Conservation (phyloP, 2,329 filamentous ascomycete genomes). For the Microdochium nivale region DNA sequence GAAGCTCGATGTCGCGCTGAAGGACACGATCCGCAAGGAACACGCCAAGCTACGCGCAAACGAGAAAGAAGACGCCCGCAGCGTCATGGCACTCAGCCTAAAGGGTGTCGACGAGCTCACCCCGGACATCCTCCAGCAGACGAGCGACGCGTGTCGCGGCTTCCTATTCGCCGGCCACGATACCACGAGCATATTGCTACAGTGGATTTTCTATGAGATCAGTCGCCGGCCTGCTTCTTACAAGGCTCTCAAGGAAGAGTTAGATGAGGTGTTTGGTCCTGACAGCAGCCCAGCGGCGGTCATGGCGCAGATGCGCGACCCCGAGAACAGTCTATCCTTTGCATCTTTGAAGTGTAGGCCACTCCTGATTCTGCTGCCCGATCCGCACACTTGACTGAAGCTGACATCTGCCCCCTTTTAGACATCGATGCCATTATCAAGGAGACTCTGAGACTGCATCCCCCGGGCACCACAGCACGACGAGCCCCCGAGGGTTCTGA, state of each 20-base stretch:
- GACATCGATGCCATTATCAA: conserved; percentile 8
- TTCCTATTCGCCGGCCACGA: conserved; percentile 13
- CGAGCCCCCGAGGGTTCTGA: conserved; percentile 5
- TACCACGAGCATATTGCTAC: conserved; percentile 6
- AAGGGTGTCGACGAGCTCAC: conserved; percentile 5
- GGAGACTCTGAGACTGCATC: conserved; percentile 7
- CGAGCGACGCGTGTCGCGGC: conserved; percentile 8
- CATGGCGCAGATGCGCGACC: conserved; percentile 1
- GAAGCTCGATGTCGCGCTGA: conserved; percentile 2
- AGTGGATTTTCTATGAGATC: conserved; percentile 10
- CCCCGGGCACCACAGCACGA: conserved; percentile 8
- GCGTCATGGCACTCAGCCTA: conserved; percentile 6
- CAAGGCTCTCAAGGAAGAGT: conserved; percentile 3
- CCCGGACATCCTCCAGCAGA: conserved; percentile 5
- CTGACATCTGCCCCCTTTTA: background rate
- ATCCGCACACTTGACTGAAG: background rate
- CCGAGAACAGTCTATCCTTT: conserved; percentile 3
- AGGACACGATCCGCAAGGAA: conserved; percentile 3
- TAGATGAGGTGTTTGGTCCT: conserved; percentile 2
- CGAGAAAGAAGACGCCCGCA: conserved; percentile 1
- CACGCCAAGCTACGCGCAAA: conserved; percentile 1
- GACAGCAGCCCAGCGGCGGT: conserved; percentile 3
- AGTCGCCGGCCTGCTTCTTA: conserved; percentile 5
- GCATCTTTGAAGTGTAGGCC: conserved; percentile 4
- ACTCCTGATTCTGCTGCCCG: background rate